Conservation (phyloP, 2,329 filamentous ascomycete species). For the Neonectria punicea region DNA sequence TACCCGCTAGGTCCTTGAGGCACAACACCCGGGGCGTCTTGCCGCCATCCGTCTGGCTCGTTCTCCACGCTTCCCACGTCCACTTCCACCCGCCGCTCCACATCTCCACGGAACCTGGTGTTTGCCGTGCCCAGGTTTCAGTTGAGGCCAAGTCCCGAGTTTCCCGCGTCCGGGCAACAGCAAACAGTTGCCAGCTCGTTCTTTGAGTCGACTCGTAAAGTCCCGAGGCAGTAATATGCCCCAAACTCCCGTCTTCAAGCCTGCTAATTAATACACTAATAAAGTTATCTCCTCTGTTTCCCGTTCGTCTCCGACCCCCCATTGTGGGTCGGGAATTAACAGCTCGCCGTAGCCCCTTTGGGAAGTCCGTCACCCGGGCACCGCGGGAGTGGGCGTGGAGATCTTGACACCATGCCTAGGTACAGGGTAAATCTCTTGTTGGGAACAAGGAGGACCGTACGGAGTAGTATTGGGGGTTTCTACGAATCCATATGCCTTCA, state of each 20-base stretch:
- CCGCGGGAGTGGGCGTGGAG: slow-evolving; percentile 20
- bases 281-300: slow-evolving; percentile 2
- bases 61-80: slow-evolving; percentile 16
- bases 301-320: slow-evolving; percentile 16
- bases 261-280: background rate
- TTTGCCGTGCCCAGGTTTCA: slow-evolving; percentile 20
- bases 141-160: background rate
- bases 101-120: slow-evolving; percentile 15
- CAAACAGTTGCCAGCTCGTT: background rate
- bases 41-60: slow-evolving; percentile 15
- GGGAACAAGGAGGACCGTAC: background rate
- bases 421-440: slow-evolving; percentile 14
- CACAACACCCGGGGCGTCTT: slow-evolving; percentile 11
- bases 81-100: slow-evolving; percentile 13
- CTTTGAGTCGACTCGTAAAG: background rate
- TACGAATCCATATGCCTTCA: background rate
- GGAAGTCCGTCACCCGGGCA: slow-evolving; percentile 21
- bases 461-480: background rate
- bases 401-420: slow-evolving; percentile 10
- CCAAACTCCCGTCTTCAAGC: background rate
- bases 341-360: slow-evolving; percentile 18
- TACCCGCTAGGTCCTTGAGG: background rate
- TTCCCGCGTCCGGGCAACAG: background rate
- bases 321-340: slow-evolving; percentile 26
- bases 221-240: background rate